Conservation (phyloP, 495 filamentous ascomycete species). For the Venustampulla echinocandica region DNA sequence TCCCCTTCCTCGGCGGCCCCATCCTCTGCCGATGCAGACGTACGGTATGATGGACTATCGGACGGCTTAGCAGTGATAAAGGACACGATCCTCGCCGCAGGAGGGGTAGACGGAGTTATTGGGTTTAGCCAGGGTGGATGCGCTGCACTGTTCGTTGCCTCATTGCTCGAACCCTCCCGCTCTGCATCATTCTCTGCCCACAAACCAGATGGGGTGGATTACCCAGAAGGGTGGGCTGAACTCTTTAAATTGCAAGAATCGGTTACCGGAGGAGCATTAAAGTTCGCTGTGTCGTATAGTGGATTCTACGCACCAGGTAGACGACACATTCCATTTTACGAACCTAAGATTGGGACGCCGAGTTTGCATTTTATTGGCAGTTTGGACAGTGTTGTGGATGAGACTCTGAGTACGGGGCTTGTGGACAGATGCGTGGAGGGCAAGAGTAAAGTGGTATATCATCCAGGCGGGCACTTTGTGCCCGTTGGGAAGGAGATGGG, state of each 20-base stretch:
- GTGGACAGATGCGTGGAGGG: slow-evolving; percentile 58
- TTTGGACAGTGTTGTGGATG: slow-evolving; percentile 83
- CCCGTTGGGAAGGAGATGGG: slow-evolving; percentile 74
- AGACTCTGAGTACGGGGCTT: slow-evolving; percentile 55
- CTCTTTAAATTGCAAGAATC: slow-evolving; percentile 33
- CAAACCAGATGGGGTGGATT: slow-evolving; percentile 26
- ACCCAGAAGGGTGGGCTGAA: slow-evolving; percentile 32
- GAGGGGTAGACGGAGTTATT: slow-evolving; percentile 62
- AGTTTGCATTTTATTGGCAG: slow-evolving; percentile 75
- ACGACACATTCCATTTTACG: slow-evolving; percentile 62
- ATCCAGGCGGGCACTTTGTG: slow-evolving; percentile 91
- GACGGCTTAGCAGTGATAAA: slow-evolving; percentile 54
- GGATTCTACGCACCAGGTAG: slow-evolving; percentile 64
- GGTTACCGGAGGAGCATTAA: slow-evolving; percentile 44
- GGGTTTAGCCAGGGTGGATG: slow-evolving; percentile 69
- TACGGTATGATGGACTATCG: slow-evolving; percentile 56
- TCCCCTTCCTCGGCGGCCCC: not conserved
- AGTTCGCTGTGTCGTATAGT: slow-evolving; percentile 70
- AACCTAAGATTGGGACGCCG: slow-evolving; percentile 67
- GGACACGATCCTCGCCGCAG: slow-evolving; percentile 44
- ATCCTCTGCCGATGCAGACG: slow-evolving; percentile 41
- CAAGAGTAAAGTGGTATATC: slow-evolving; percentile 54
- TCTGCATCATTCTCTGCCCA: slow-evolving; percentile 35
- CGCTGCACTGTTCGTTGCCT: slow-evolving; percentile 49
- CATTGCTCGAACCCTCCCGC: slow-evolving; percentile 55